phyloP scores from a whole-genome alignment of 768 basidiomycete species.

The Auriculariales sp. region DNA sequence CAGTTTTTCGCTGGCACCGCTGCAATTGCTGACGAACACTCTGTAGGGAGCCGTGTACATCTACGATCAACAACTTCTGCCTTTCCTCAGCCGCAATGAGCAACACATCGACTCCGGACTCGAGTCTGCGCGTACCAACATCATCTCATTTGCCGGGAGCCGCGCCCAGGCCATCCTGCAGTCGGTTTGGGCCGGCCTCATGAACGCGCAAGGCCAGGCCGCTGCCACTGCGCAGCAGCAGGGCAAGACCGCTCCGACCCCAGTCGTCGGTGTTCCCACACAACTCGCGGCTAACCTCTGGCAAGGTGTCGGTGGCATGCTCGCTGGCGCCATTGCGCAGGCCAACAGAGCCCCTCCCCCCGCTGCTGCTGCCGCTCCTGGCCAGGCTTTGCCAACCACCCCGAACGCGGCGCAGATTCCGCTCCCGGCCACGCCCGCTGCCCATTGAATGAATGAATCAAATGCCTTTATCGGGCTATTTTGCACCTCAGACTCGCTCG shows the following conservation, averaged over 20 bases:
- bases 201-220: constrained; percentile 21
- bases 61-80: constrained; percentile 44
- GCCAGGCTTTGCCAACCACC: too few species aligned
- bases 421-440: background rate
- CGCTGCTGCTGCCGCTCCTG: background rate
- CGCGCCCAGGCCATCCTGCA: constrained; percentile 36
- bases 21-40: constrained; percentile 4
- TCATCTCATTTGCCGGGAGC: constrained; percentile 38
- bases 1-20: constrained; percentile 1
- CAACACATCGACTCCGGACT: constrained; percentile 45
- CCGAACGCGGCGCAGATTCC: too few species aligned
- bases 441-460: background rate
- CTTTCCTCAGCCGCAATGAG: constrained; percentile 47
- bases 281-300: constrained; percentile 25
- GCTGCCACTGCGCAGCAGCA: constrained; percentile 7
- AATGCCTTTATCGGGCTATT: background rate
- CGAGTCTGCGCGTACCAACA: constrained; percentile 35
- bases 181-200: constrained; percentile 27
- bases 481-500: too few species aligned
- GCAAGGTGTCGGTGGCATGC: constrained; percentile 9
- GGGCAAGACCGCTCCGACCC: constrained; percentile 11
- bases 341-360: background rate
- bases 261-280: constrained; percentile 14
- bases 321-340: background rate
- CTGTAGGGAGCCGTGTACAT: constrained; percentile 52